Base-by-base conservation (phyloP, 1,284 basidiomycete genomes). In the Hemileia vastatrix region DNA sequence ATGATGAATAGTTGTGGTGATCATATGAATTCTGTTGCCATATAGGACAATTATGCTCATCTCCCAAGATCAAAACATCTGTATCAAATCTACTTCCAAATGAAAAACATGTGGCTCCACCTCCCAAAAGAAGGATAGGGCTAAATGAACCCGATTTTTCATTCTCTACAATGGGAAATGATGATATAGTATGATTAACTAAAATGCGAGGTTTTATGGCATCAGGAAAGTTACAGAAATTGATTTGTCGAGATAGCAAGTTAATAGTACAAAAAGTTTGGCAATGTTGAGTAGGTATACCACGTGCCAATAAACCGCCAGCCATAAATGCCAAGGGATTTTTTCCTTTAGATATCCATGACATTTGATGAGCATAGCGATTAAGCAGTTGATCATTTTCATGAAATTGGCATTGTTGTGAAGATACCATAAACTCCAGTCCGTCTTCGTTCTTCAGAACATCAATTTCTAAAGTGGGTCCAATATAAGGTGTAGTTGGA, bases 11-110 rank as follows among this genome's bases (percentile, higher is more conserved):
- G n/a, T n/a, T n/a, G n/a, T n/a, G n/a, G n/a, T n/a, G n/a, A n/a
- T n/a, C n/a, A n/a, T n/a, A n/a, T n/a, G n/a, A n/a, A n/a, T n/a
- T n/a, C 15, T 52, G 27, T n/a, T 55, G 6, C 19, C 43, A 13
- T 9, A 31, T 4, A 8, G 36, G 15, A 23, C 32, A 23, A 2
- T 56, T 21, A 43, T 48, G 32, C 11, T 19, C 44, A 49, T 63
- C 54, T 11, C 54, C 36, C 13, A 63, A 13, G 15, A 63, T 27
- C 23, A 50, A n/a, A 27, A 18, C n/a, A 32, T 32, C n/a, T 43
- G 32, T 50, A 43, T 63, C 60, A 27, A 63, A 63, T 8, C 36
- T 47, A 23, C 60, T 63, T 45, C 60, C 60, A 23, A 63, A 56
- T 18, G 60, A 63, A 31, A 63, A 63, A 24, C 60, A 63, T 13